These are phyloP conservation scores for Peniophora sp. DNA, from an alignment of 1,284 basidiomycete genomes.

Conservation along the genomic window DNA sequence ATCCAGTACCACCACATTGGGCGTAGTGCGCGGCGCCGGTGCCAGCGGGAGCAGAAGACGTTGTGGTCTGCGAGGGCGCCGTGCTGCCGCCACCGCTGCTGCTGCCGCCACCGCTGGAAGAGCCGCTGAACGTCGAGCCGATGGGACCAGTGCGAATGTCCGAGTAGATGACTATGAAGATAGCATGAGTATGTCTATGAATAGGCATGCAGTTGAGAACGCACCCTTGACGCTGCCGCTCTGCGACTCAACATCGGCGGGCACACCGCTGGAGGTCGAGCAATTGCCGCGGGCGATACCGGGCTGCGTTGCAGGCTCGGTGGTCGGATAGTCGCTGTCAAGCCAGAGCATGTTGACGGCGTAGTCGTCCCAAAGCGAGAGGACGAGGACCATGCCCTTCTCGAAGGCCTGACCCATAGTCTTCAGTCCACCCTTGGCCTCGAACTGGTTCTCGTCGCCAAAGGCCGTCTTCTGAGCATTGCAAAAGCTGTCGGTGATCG, in stretches of 20 bases:
- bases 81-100: background rate
- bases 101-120: background rate
- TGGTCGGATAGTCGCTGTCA: constrained; percentile 45
- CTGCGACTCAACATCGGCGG: constrained; percentile 35
- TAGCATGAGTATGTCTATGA: no score
- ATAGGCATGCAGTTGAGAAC: background rate
- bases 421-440: constrained; percentile 30
- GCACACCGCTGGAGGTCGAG: constrained; percentile 37
- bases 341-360: constrained; percentile 53
- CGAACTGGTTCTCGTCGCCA: constrained; percentile 33
- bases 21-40: background rate
- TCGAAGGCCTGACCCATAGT: background rate
- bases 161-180: constrained; percentile 26
- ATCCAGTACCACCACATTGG: background rate
- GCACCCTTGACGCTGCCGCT: constrained; percentile 33
- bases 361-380: constrained; percentile 3
- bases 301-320: constrained; percentile 28
- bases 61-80: background rate
- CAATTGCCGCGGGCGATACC: constrained; percentile 49
- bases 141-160: constrained; percentile 51
- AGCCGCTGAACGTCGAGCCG: constrained; percentile 33
- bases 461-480: constrained; percentile 28
- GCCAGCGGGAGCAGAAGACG: background rate
- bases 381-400: constrained; percentile 11
- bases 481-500: constrained; percentile 31